Percentiles rank a stretch among this genome's conserved stretches.
These are phyloP conservation scores for Rhynchosporium agropyri DNA, from an alignment of 2,329 filamentous ascomycete genomes.

Conservation along the genomic window DNA sequence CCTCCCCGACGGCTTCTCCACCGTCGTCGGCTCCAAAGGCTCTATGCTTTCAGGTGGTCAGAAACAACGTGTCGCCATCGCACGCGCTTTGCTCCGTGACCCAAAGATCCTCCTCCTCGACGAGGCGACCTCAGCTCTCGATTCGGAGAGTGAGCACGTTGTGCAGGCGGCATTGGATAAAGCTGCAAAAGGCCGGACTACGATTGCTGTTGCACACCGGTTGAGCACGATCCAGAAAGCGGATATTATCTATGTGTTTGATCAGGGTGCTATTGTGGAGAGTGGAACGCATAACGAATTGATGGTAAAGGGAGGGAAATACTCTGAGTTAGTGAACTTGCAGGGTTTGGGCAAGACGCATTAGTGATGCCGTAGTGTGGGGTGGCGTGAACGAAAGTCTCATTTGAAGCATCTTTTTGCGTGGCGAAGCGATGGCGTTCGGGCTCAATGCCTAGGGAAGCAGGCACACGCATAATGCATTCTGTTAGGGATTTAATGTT, in stretches of 20 bases:
- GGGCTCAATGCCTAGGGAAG: neutral
- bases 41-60: constrained; percentile 85
- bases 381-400: neutral
- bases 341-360: constrained; percentile 70
- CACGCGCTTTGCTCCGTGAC: constrained; percentile 85
- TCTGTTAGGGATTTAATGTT: too few relatives aligned
- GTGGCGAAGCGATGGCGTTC: constrained; percentile 30
- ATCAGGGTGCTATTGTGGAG: constrained; percentile 84
- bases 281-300: constrained; percentile 77
- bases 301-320: constrained; percentile 70
- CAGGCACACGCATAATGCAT: too few relatives aligned
- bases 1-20: constrained; percentile 82
- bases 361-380: neutral
- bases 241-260: constrained; percentile 95
- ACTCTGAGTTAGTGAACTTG: constrained; percentile 77
- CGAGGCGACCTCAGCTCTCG: constrained; percentile 78
- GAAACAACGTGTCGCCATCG: constrained; percentile 90
- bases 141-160: constrained; percentile 76
- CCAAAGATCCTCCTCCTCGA: constrained; percentile 85
- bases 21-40: constrained; percentile 85
- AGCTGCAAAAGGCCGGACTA: constrained; percentile 82
- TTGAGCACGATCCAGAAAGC: constrained; percentile 93
- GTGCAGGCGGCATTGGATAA: constrained; percentile 81
- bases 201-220: constrained; percentile 91
- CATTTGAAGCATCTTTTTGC: constrained; percentile 1